Conservation (phyloP, 148 eudicot genomes). For the Fallopia convolvulus region DNA sequence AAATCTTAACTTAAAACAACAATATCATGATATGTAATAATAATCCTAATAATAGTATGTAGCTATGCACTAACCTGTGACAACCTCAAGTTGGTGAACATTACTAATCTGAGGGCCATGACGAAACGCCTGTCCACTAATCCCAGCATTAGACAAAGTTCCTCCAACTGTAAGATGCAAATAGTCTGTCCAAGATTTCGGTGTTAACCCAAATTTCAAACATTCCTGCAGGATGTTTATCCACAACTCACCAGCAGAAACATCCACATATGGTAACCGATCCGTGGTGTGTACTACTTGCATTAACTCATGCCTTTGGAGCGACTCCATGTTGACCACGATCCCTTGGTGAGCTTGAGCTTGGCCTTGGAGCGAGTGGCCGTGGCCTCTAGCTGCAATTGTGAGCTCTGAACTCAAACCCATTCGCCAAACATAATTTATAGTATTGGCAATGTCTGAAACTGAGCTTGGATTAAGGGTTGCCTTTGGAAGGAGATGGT, state of each 20-base stretch:
- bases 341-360: slow-evolving; percentile 73
- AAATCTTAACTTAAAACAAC: too few relatives aligned
- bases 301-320: slow-evolving; percentile 31
- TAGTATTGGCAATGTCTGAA: slow-evolving; percentile 54
- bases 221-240: slow-evolving; percentile 76
- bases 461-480: slow-evolving; percentile 68
- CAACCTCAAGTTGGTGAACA: slow-evolving; percentile 73
- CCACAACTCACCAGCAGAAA: slow-evolving; percentile 83
- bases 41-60: slow-evolving; percentile 24
- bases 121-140: slow-evolving; percentile 88
- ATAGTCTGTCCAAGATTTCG: slow-evolving; percentile 95
- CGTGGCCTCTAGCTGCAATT: slow-evolving; percentile 82
- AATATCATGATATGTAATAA: too few relatives aligned
- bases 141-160: slow-evolving; percentile 88
- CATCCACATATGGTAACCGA: slow-evolving; percentile 65
- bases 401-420: slow-evolving; percentile 53
- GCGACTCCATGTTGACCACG: slow-evolving; percentile 77
- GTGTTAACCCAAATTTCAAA: slow-evolving; percentile 68
- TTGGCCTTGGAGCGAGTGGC: slow-evolving; percentile 91
- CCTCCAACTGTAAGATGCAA: slow-evolving; percentile 94
- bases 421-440: slow-evolving; percentile 51
- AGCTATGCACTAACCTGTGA: slow-evolving; percentile 63
- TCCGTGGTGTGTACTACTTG: slow-evolving; percentile 35
- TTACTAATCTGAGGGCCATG: slow-evolving; percentile 93
- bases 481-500: slow-evolving; percentile 53